phyloP scores from a whole-genome alignment of 179 eudicot species.

The Silene vulgaris region DNA sequence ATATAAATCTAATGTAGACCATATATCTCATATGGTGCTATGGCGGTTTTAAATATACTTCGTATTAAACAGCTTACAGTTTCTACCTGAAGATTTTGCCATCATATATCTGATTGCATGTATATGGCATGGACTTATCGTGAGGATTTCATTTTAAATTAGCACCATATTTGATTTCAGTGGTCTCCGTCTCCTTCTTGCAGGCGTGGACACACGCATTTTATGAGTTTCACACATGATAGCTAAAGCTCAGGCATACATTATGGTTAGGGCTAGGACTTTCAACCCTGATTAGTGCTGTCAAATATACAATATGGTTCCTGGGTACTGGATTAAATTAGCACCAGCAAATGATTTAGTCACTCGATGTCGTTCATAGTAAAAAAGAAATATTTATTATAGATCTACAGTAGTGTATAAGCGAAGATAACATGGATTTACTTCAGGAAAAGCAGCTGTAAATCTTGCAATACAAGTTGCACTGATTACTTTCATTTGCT shows the following conservation, averaged over 20 bases:
- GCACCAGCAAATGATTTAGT: neutral
- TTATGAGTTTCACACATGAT: neutral
- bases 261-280: neutral
- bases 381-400: neutral
- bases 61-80: no score
- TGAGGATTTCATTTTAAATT: neutral
- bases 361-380: neutral
- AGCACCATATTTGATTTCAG: neutral
- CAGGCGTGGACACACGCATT: neutral
- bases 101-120: neutral
- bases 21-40: no score
- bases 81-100: no score
- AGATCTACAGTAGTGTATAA: slow-evolving; percentile 2
- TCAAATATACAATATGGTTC: neutral
- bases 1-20: no score
- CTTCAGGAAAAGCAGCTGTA: neutral
- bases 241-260: neutral
- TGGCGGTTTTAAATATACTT: no score
- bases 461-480: neutral
- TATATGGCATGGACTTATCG: neutral
- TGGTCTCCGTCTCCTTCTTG: neutral
- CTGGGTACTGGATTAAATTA: neutral
- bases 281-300: neutral
- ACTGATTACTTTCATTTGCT: neutral
- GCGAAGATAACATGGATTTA: neutral